Percentiles rank a stretch among this genome's conserved stretches.
Evolutionary conservation across 768 basidiomycete species (phyloP).

Genomic region (Termitomyces sp.): DNA sequence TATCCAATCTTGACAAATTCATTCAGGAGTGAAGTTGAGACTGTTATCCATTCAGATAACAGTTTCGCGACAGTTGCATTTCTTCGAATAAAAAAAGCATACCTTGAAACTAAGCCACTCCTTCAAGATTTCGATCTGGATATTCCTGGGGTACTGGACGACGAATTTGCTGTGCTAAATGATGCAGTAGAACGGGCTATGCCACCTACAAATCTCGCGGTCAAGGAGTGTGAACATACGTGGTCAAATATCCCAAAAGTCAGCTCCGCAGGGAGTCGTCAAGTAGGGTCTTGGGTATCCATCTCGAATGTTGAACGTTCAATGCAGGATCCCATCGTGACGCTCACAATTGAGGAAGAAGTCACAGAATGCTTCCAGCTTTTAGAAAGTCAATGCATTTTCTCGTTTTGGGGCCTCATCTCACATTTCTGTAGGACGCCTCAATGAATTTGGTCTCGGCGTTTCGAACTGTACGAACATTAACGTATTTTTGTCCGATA

Average conservation of each 20-base stretch:
- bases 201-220: neutral
- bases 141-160: slow-evolving; percentile 55
- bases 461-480: slow-evolving; percentile 68
- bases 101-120: slow-evolving; percentile 51
- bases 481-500: slow-evolving; percentile 79
- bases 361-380: slow-evolving; percentile 62
- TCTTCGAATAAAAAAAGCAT: slow-evolving; percentile 71
- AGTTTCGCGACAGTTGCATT: slow-evolving; percentile 92
- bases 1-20: neutral
- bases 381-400: slow-evolving; percentile 50
- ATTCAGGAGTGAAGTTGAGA: slow-evolving; percentile 57
- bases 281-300: slow-evolving; percentile 64
- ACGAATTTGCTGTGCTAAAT: slow-evolving; percentile 28
- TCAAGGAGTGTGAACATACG: neutral
- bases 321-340: slow-evolving; percentile 4
- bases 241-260: neutral
- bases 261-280: slow-evolving; percentile 17
- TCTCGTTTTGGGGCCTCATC: neutral
- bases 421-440: slow-evolving; percentile 38
- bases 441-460: slow-evolving; percentile 44
- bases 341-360: slow-evolving; percentile 63
- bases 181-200: slow-evolving; percentile 15
- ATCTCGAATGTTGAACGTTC: slow-evolving; percentile 52
- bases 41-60: slow-evolving; percentile 74
- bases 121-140: slow-evolving; percentile 15